Evolutionary conservation across 2,329 filamentous ascomycete species (phyloP), one percentile per base, ranked within the genome.

Genomic region (Botrytis elliptica): DNA sequence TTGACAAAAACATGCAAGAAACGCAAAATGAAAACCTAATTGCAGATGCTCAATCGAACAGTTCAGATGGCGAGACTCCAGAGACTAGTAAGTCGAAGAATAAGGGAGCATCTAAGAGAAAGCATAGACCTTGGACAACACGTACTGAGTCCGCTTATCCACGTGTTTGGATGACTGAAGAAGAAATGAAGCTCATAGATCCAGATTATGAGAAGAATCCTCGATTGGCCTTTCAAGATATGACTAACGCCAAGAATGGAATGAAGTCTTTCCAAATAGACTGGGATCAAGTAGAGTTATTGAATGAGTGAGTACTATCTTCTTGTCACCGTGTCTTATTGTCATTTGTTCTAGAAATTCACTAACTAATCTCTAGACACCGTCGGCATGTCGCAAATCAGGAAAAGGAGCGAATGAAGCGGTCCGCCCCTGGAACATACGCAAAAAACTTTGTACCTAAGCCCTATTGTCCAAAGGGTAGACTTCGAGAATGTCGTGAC

Each of bases 21-120:
- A 44, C 7, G 3, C 12, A 44, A 10, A 44, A 1, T 6, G 7
- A 16, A 4, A 20, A 10, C 5, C 1, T 1, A 9, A 18, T 20
- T 42, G 1, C 14, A 29, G 8, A 1, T 18, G 3, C 1, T 64
- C 14, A 29, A 18, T 20, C n/a, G 22, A 0, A 14, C 1, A 10
- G 6, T 10, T 16, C 49, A 1, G 14, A 8, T 1, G 33, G 12
- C 10, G 12, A 22, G 2, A 18, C 36, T 18, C 29, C 64, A 38
- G 44, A 14, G 16, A 2, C 12, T 1, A 49, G 8, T 9, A 20
- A 22, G 25, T 44, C 7, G 2, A 38, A 33, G 33, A 18, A 36
- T 3, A 3, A 22, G 4, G 25, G 16, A n/a, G 1, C 46, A 68
- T 10, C 1, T 14, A 12, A 16, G 4, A 29, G n/a, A 4, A 52